phyloP scores from a whole-genome alignment of 2,329 filamentous ascomycete genomes.

The Fusarium sp. region DNA sequence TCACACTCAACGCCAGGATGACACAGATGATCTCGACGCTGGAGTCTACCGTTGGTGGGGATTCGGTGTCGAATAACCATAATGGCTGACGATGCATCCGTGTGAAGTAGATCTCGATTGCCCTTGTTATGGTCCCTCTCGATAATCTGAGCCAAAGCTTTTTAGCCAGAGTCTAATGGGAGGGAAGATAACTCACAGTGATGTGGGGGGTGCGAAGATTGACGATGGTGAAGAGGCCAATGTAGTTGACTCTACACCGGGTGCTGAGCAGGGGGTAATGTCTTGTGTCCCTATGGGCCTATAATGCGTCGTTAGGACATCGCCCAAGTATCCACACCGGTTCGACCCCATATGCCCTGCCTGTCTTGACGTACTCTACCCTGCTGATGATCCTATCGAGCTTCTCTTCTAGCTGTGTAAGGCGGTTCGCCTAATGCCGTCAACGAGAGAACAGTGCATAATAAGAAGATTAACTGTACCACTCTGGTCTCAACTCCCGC shows the following conservation, averaged over 20 bases:
- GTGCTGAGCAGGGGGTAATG: neutral
- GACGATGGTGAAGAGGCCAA: neutral
- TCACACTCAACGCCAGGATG: slow-evolving; percentile 13
- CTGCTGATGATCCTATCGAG: slow-evolving; percentile 22
- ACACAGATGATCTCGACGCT: slow-evolving; percentile 5
- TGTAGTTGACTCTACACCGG: neutral
- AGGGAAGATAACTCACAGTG: neutral
- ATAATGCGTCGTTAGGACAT: neutral
- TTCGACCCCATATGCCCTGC: neutral
- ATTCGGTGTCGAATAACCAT: slow-evolving; percentile 16
- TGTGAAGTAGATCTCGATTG: slow-evolving; percentile 23
- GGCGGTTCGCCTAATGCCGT: slow-evolving; percentile 10
- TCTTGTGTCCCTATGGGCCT: slow-evolving; percentile 11
- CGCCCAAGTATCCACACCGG: neutral
- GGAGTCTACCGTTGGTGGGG: neutral
- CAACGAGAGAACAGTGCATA: neutral
- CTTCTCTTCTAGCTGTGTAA: slow-evolving; percentile 30
- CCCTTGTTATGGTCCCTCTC: neutral
- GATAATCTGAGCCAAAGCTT: neutral
- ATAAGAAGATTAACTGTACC: neutral
- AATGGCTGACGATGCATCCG: slow-evolving; percentile 28
- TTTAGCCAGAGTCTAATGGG: too few relatives aligned
- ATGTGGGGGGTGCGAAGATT: neutral
- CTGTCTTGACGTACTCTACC: slow-evolving; percentile 9
- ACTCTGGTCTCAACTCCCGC: neutral